Percentiles rank a stretch among this genome's conserved stretches.
Evolutionary conservation across 108 stramenopile species (phyloP).

Genomic region (Nitzschia sp.): DNA sequence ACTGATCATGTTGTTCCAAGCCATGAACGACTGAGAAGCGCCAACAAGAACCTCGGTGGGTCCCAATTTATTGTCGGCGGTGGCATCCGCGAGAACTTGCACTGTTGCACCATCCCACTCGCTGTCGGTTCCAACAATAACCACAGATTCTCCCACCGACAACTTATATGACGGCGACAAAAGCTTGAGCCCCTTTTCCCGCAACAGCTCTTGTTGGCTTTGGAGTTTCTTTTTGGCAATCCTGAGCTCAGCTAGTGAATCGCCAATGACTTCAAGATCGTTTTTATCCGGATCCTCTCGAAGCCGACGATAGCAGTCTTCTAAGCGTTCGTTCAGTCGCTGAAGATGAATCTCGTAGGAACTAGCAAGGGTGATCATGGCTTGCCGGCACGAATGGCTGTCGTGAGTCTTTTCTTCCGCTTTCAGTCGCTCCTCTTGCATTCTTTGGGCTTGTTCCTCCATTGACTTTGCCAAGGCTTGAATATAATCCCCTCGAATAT

Average conservation of each 20-base stretch:
- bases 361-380: conserved; percentile 56
- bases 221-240: conserved; percentile 47
- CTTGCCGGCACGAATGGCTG: conserved; percentile 35
- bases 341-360: conserved; percentile 59
- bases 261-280: conserved; percentile 62
- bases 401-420: conserved; percentile 40
- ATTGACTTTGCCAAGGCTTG: conserved; percentile 50
- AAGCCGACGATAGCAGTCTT: conserved; percentile 37
- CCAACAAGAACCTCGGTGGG: conserved; percentile 41
- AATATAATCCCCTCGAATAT: conserved; percentile 25
- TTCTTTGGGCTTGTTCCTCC: conserved; percentile 44
- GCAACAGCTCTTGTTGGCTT: conserved; percentile 53
- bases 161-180: conserved; percentile 45
- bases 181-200: conserved; percentile 61
- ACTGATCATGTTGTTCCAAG: conserved; percentile 19
- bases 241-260: conserved; percentile 57
- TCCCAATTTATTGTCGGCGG: conserved; percentile 6
- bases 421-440: conserved; percentile 19
- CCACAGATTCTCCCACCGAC: conserved; percentile 58
- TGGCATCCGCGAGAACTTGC: conserved; percentile 49
- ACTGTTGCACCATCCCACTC: conserved; percentile 66
- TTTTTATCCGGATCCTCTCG: conserved; percentile 26
- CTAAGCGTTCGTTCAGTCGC: conserved; percentile 50
- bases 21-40: conserved; percentile 17
- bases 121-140: conserved; percentile 53